phyloP scores from a whole-genome alignment of 2,329 filamentous ascomycete species.

The Dothidotthia symphoricarpi region DNA sequence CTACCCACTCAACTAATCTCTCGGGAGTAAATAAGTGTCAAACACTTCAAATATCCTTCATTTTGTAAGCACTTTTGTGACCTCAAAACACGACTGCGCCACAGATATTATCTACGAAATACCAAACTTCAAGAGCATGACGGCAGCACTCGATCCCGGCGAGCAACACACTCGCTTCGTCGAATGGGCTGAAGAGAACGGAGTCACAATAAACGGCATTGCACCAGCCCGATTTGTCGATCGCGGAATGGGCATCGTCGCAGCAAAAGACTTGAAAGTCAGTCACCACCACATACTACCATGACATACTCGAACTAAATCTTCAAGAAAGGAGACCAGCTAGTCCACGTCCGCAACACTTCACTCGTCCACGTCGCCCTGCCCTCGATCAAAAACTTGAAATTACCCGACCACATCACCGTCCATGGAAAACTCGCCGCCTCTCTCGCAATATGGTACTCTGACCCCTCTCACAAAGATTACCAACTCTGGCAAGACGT shows the following conservation, averaged over 20 bases:
- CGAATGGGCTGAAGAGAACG: conserved; percentile 64
- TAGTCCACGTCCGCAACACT: conserved; percentile 64
- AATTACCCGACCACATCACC: conserved; percentile 56
- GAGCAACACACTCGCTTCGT: conserved; percentile 57
- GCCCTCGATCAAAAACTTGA: conserved; percentile 48
- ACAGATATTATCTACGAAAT: neutral
- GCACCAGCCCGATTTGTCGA: conserved; percentile 65
- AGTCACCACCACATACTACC: conserved; percentile 9
- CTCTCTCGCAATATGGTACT: conserved; percentile 55
- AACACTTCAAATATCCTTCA: conserved; percentile 23
- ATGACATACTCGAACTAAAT: conserved; percentile 15
- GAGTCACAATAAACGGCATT: conserved; percentile 67
- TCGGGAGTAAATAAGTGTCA: conserved; percentile 23
- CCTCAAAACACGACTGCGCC: neutral
- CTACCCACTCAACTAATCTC: no score
- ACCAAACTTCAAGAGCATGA: conserved; percentile 15
- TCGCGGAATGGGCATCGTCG: conserved; percentile 75
- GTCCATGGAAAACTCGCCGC: conserved; percentile 73
- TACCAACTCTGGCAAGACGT: conserved; percentile 62
- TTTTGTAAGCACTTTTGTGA: conserved; percentile 8
- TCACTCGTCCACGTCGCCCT: conserved; percentile 64
- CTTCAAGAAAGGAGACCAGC: conserved; percentile 55
- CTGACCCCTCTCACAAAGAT: conserved; percentile 43
- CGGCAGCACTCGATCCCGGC: conserved; percentile 33
- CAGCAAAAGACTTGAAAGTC: conserved; percentile 66